These are phyloP conservation scores for Thinopyrum elongatum DNA, from an alignment of 176 grass and related monocot genomes.

Conservation along the genomic window DNA sequence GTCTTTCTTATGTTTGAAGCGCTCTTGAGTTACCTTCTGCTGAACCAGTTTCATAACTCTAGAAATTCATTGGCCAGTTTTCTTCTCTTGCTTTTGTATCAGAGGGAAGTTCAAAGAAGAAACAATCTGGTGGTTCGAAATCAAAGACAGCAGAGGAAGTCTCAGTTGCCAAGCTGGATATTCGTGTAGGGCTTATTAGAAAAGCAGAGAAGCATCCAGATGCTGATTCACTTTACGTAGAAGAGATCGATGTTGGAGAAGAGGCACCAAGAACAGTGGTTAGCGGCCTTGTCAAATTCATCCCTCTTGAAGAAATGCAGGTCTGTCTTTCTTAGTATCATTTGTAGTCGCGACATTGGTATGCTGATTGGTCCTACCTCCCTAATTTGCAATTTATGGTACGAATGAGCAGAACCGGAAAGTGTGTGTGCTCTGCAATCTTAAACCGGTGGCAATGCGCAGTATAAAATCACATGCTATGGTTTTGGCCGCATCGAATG, in stretches of 20 bases:
- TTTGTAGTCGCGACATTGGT: neutral
- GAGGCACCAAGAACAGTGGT: constrained; percentile 82
- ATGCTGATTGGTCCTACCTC: neutral
- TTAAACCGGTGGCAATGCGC: constrained; percentile 87
- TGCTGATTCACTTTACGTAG: constrained; percentile 94
- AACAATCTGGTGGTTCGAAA: constrained; percentile 59
- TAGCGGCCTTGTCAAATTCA: constrained; percentile 92
- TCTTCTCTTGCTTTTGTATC: neutral
- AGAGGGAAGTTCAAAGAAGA: constrained; percentile 63
- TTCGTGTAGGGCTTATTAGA: constrained; percentile 81
- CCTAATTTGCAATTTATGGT: constrained; percentile 16
- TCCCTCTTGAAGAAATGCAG: constrained; percentile 94
- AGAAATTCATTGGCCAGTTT: constrained; percentile 11
- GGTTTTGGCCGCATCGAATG: constrained; percentile 96
- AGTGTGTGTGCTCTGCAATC: constrained; percentile 89
- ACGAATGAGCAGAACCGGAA: constrained; percentile 52
- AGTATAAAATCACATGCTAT: constrained; percentile 95
- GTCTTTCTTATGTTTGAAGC: neutral
- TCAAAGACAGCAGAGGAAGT: constrained; percentile 69
- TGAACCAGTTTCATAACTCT: neutral
- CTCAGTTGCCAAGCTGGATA: constrained; percentile 69
- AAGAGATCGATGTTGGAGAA: constrained; percentile 97
- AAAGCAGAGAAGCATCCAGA: constrained; percentile 92
- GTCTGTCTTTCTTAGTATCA: constrained; percentile 27
- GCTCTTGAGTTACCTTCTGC: neutral